Base-by-base conservation (phyloP, 805 yeast species). In the Monosporozyma unispora region DNA sequence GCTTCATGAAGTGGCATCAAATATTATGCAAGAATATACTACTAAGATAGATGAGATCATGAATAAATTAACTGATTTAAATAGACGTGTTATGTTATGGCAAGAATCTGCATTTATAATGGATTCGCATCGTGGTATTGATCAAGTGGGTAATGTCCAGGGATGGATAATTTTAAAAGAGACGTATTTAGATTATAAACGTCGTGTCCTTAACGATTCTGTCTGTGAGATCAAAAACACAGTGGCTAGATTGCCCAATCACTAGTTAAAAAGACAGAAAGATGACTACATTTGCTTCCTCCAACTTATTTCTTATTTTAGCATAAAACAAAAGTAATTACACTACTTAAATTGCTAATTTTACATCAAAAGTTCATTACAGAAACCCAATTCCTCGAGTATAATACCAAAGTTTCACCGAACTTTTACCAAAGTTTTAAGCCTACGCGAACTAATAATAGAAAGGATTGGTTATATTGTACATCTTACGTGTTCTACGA, bases 31-130 rank as follows among this genome's bases (percentile, higher is more conserved):
- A 42, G 54, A 56, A 4, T 64, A 64, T 39, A 58, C 67, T 3
- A 56, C 52, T 18, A 56, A 54, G 9, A 59, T 61, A 3, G 68
- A 65, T 29, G 44, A 47, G 3, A 51, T 58, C 10, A 49, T 61
- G 10, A 46, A 43, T 1, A 55, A 60, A 38, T 28, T 64, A 31
- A 63, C 63, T 33, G 51, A 54, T 14, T 45, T 61, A 7, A 56
- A 60, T 38, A 45, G 59, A 55, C 54, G 58, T 41, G 58, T 60
- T 44, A 58, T 59, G 45, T 39, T 60, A 19, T 66, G 70, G 70
- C 67, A 64, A 50, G 70, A 66, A 40, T 54, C 67, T 10, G 68
- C 65, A 2, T 66, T 62, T 40, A 48, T 58, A 2, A 56, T 57
- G 35, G 70, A 66, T 49, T 60, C 67, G 1, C 66, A 62, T 35